phyloP scores from a whole-genome alignment of 208 protist genomes.

The Acanthamoeba healyi region DNA sequence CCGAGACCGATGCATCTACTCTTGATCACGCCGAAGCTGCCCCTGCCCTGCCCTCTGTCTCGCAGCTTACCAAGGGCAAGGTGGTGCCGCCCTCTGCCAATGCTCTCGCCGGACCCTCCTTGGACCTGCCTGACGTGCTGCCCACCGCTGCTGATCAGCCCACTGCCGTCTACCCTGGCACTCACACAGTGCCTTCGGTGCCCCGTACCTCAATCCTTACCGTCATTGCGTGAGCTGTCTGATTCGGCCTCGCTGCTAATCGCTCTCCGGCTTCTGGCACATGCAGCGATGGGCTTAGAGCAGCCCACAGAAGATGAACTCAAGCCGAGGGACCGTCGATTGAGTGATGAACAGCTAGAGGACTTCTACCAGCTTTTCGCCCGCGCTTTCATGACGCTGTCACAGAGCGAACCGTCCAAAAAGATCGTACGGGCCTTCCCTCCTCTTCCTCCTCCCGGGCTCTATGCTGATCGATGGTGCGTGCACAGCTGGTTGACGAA shows the following conservation, averaged over 20 bases:
- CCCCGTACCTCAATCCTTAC: neutral
- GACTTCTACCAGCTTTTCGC: neutral
- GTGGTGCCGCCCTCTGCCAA: slow-evolving; percentile 15
- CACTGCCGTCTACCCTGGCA: neutral
- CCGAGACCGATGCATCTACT: no score
- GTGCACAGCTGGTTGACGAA: neutral
- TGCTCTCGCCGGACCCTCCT: neutral
- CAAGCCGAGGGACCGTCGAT: neutral
- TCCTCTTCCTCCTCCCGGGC: no score
- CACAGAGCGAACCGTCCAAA: neutral
- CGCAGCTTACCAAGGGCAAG: slow-evolving; percentile 54
- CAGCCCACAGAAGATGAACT: neutral
- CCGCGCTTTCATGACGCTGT: neutral
- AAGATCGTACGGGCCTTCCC: neutral
- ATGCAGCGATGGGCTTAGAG: neutral
- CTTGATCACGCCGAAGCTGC: no score
- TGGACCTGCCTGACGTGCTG: slow-evolving; percentile 9
- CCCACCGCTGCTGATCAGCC: slow-evolving; percentile 11
- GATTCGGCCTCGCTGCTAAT: no score
- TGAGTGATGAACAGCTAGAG: neutral
- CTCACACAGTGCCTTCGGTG: slow-evolving; percentile 18
- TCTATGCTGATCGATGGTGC: no score
- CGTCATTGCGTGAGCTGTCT: neutral
- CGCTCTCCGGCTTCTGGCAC: no score
- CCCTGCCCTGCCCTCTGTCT: neutral